phyloP scores from a whole-genome alignment of 2,329 filamentous ascomycete species.

The Ascochyta clinopodiicola region DNA sequence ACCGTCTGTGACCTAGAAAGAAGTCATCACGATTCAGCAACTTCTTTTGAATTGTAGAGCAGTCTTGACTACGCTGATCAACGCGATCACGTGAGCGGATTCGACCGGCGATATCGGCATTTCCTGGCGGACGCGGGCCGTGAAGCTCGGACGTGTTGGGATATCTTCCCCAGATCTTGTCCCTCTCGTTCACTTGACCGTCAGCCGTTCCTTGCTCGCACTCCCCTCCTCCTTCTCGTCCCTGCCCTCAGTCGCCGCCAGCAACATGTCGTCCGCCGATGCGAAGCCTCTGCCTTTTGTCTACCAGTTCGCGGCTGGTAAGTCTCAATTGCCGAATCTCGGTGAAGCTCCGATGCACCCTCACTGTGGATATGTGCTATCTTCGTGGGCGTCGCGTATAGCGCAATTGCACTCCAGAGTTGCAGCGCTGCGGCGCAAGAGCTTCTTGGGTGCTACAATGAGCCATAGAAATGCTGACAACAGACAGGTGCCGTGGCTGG shows the following conservation, averaged over 20 bases:
- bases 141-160: conserved; percentile 8
- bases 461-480: conserved; percentile 39
- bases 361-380: conserved; percentile 7
- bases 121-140: neutral
- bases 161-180: conserved; percentile 38
- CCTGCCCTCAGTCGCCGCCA: conserved; percentile 18
- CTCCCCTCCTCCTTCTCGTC: conserved; percentile 10
- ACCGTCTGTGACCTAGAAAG: too few relatives aligned
- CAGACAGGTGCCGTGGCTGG: conserved; percentile 84
- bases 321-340: conserved; percentile 47
- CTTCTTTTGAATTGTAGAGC: too few relatives aligned
- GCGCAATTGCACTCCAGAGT: neutral
- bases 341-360: conserved; percentile 30
- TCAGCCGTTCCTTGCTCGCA: conserved; percentile 24
- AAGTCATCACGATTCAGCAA: too few relatives aligned
- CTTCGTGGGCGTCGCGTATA: conserved; percentile 5
- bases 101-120: conserved; percentile 9
- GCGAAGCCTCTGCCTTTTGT: conserved; percentile 82
- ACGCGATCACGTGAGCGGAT: conserved; percentile 21
- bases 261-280: conserved; percentile 57
- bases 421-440: neutral
- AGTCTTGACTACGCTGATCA: too few relatives aligned
- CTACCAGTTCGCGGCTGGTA: conserved; percentile 94
- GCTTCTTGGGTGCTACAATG: neutral
- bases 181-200: conserved; percentile 17